Evolutionary conservation across 2,329 filamentous ascomycete species (phyloP), one percentile per base, ranked within the genome.

Genomic region (Claviceps africana): DNA sequence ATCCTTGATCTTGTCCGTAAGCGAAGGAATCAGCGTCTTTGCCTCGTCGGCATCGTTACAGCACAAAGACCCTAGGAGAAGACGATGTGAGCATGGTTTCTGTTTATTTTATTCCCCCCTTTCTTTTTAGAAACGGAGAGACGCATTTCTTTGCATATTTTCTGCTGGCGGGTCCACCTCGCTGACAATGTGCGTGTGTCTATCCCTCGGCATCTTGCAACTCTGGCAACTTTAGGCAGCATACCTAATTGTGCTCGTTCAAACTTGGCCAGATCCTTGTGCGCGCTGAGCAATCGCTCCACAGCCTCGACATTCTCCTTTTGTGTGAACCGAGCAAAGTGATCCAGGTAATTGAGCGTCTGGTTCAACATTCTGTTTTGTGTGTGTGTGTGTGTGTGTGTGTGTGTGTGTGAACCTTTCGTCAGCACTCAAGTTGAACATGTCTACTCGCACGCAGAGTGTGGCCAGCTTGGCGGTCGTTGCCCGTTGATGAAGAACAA

Each of bases 261-360:
- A 66, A 97, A 97, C 67, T 89, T 86, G 62, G 88, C 86, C 60
- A 98, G 73, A 65, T 88, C 82, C 57, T 82, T 81, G 64, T 88
- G 85, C 54, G 84, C 79, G 59, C 86, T 86, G 57, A 96, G 77
- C 60, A 96, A 74, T 54, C 88, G 82, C 70, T 95, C 89, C 33
- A 97, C 88, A n/a, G 88, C 87, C 71, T 95, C 87, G 64, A 95
- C 86, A 59, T 93, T 93, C 67, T 95, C 88, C 67, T 91, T 89
- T 62, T 90, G 83, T 72, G 95, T 95, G 78, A 97, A 97, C 37
- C 93, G 86, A 19, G 90, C 86, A 70, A 98, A 98, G 56, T 89
- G 83, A 62, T 95, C 89, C 51, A 97, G 81, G 70, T 98, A 97
- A 64, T 90, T 88, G 58, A 89, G 78, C 28, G 91, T 96, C 68